Evolutionary conservation across 2,329 filamentous ascomycete species (phyloP), one percentile per base, ranked within the genome.

Genomic region (Penicillium sp.): DNA sequence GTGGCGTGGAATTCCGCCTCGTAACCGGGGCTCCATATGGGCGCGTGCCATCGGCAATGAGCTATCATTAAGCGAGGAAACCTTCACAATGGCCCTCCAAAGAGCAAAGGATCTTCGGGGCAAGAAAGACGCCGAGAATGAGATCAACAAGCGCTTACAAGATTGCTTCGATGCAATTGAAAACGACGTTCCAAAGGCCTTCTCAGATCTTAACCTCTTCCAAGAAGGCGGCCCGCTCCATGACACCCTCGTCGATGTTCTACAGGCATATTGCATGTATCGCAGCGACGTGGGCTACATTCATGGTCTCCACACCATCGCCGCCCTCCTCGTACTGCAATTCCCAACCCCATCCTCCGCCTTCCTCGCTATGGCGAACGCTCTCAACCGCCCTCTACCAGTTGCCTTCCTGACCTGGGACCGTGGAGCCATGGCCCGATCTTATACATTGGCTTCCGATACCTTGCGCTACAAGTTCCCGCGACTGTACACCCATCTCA

Each of bases 191-290:
- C 75, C 78, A 7, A 74, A 72, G 13, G 80, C 81, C 8, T 85
- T 84, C 61, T 81, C 84, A 0, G 82, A 85, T 34, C 71, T 85
- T 45, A 79, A 81, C 57, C 77, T 86, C 58, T 87, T 86, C 67
- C 77, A 80, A 45, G 71, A 75, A 43, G 77, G 78, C 13, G 79
- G 78, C 6, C 81, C 83, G 2, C 70, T 85, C 22, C 80, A 84
- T 56, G 73, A 80, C 31, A 79, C 79, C 13, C 74, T 87, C 21
- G 73, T 82, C 22, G 78, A 86, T 63, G 79, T 87, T 9, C 77
- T 85, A 56, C 78, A 84, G 59, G 84, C 84, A 27, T 87, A 86
- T 67, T 79, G 81, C 9, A 82, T 83, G 74, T 87, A 87, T 67
- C 81, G 84, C 57, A 80, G 80, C 46, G 84, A 87, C 61, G 81